Percentiles rank a stretch among this genome's conserved stretches.
Conservation (phyloP, 2,329 filamentous ascomycete genomes). For the Diaporthe destruens region DNA sequence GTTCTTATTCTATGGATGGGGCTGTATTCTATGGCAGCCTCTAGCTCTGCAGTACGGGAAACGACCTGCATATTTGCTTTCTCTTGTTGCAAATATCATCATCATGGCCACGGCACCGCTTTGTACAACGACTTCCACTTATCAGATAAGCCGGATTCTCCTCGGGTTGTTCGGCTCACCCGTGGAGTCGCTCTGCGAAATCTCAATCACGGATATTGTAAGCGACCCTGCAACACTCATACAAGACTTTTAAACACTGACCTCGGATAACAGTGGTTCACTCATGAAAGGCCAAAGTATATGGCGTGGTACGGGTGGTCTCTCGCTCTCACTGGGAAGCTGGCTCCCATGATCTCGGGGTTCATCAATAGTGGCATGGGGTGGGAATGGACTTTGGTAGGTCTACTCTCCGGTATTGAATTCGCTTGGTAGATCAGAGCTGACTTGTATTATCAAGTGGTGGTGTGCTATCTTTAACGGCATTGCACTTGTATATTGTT, state of each 20-base stretch:
- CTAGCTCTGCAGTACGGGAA: slow-evolving; percentile 51
- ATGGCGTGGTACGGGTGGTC: slow-evolving; percentile 47
- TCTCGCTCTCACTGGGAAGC: slow-evolving; percentile 46
- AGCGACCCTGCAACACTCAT: background rate
- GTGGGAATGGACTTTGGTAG: slow-evolving; percentile 49
- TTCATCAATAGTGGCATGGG: slow-evolving; percentile 50
- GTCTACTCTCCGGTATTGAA: accelerated
- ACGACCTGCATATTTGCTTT: slow-evolving; percentile 49
- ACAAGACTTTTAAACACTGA: background rate
- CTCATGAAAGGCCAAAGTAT: slow-evolving; percentile 47
- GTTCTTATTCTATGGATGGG: slow-evolving; percentile 53
- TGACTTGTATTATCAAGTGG: slow-evolving; percentile 32
- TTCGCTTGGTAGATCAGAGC: too few species aligned
- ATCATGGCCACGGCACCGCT: slow-evolving; percentile 48
- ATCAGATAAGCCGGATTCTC: slow-evolving; percentile 48
- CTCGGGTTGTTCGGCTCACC: slow-evolving; percentile 48
- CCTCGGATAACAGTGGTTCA: slow-evolving; percentile 41
- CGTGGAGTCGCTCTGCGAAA: slow-evolving; percentile 49
- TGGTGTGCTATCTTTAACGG: slow-evolving; percentile 50
- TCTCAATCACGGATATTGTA: slow-evolving; percentile 48
- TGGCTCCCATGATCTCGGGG: slow-evolving; percentile 51
- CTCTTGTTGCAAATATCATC: slow-evolving; percentile 45
- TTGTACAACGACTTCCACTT: slow-evolving; percentile 46
- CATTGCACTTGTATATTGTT: slow-evolving; percentile 51
- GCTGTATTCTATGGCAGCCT: slow-evolving; percentile 51